Conservation (phyloP, 1,284 basidiomycete species). For the Ganoderma lucidum region DNA sequence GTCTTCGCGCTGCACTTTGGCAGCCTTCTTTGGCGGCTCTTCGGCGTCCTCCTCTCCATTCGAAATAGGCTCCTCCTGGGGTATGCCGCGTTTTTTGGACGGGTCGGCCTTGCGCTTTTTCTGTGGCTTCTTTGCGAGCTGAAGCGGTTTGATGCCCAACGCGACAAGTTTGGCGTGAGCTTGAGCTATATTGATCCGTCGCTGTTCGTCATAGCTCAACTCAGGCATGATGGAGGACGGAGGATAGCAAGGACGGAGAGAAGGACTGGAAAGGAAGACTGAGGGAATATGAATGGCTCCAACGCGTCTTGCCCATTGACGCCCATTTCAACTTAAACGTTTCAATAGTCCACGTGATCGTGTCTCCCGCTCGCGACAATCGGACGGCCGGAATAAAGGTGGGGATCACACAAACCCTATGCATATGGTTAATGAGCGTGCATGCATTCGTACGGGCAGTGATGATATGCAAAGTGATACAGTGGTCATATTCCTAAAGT, state of each 20-base stretch:
- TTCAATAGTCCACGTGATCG: slow-evolving; percentile 20
- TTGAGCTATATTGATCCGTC: slow-evolving; percentile 56
- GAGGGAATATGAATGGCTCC: background rate
- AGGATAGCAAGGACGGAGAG: background rate
- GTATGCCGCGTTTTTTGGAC: slow-evolving; percentile 44
- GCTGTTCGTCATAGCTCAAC: slow-evolving; percentile 42
- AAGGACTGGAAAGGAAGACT: background rate
- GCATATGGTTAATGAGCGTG: background rate
- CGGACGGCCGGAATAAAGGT: background rate
- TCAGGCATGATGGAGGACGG: slow-evolving; percentile 16
- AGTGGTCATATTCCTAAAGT: background rate
- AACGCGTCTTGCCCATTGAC: slow-evolving; percentile 8
- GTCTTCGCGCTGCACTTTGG: slow-evolving; percentile 20
- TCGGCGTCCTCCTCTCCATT: slow-evolving; percentile 28
- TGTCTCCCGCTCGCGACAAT: slow-evolving; percentile 3
- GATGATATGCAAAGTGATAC: slow-evolving; percentile 4
- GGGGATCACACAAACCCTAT: background rate
- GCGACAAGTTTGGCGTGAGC: slow-evolving; percentile 54
- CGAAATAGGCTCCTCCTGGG: slow-evolving; percentile 37
- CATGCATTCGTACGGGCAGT: background rate
- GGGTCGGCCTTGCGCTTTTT: slow-evolving; percentile 50
- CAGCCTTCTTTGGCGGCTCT: slow-evolving; percentile 28
- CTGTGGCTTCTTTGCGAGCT: slow-evolving; percentile 41
- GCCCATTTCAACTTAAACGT: background rate
- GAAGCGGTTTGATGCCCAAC: slow-evolving; percentile 46